These are phyloP conservation scores for Phytophthora boehmeriae DNA, from an alignment of 352 stramenopile species.

Conservation along the genomic window DNA sequence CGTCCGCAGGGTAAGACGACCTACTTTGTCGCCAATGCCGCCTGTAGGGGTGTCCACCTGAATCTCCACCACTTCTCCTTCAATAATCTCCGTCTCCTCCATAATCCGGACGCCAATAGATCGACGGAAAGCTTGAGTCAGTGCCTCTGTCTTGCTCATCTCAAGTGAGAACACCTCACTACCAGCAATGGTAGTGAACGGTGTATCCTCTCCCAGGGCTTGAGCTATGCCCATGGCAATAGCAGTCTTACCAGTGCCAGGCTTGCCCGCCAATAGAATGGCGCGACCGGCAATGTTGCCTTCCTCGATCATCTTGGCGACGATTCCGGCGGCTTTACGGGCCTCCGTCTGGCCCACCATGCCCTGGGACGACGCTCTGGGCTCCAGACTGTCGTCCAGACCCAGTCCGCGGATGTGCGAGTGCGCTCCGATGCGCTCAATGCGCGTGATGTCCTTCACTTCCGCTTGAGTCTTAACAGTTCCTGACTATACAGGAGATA, in stretches of 20 bases:
- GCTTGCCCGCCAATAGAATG: slow-evolving; percentile 96
- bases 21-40: slow-evolving; percentile 81
- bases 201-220: slow-evolving; percentile 97
- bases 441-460: slow-evolving; percentile 97
- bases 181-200: slow-evolving; percentile 98
- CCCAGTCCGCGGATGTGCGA: slow-evolving; percentile 98
- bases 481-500: slow-evolving; percentile 37
- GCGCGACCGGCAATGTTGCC: slow-evolving; percentile 97
- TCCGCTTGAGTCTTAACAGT: slow-evolving; percentile 88
- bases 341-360: slow-evolving; percentile 97
- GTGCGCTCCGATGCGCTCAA: slow-evolving; percentile 99
- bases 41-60: slow-evolving; percentile 94
- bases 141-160: slow-evolving; percentile 99
- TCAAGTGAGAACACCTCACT: slow-evolving; percentile 99
- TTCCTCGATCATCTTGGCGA: slow-evolving; percentile 99
- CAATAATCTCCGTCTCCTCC: slow-evolving; percentile 99
- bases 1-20: slow-evolving; percentile 97
- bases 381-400: slow-evolving; percentile 97
- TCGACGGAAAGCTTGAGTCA: slow-evolving; percentile 97
- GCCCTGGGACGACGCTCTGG: slow-evolving; percentile 92
- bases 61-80: slow-evolving; percentile 99
- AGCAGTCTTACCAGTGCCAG: slow-evolving; percentile 97
- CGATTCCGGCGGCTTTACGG: slow-evolving; percentile 94
- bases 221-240: slow-evolving; percentile 99
- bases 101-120: slow-evolving; percentile 98